phyloP scores from a whole-genome alignment of 768 basidiomycete species.

The Termitomyces sp. region DNA sequence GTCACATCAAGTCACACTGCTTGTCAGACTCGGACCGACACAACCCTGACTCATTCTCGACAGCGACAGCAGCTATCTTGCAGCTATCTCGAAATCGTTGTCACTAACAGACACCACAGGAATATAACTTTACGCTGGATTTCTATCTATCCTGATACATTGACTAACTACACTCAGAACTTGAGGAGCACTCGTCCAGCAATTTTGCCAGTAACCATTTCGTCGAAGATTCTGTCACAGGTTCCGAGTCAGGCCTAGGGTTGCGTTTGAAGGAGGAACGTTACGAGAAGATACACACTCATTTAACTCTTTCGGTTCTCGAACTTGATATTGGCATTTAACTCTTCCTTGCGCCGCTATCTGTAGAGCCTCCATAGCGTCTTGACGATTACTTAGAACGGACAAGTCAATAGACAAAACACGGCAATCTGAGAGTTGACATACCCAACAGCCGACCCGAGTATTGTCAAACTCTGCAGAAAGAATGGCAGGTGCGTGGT shows the following conservation, averaged over 20 bases:
- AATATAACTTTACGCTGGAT: not conserved
- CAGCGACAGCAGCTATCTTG: too few relatives aligned
- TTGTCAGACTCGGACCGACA: not conserved
- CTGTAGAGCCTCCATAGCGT: slow-evolving; percentile 72
- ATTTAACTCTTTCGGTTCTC: slow-evolving; percentile 46
- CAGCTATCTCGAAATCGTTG: not conserved
- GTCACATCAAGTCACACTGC: slow-evolving; percentile 8
- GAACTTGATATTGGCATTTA: slow-evolving; percentile 47
- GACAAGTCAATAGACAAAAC: slow-evolving; percentile 1
- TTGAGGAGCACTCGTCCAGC: slow-evolving; percentile 29
- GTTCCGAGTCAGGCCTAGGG: not conserved
- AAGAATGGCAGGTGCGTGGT: not conserved
- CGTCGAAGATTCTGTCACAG: slow-evolving; percentile 21
- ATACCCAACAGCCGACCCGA: slow-evolving; percentile 38
- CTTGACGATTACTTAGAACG: slow-evolving; percentile 61
- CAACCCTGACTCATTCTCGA: not conserved
- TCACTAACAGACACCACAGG: not conserved
- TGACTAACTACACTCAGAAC: not conserved
- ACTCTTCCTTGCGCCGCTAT: slow-evolving; percentile 70
- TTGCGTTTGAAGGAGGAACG: not conserved
- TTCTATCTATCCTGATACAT: not conserved
- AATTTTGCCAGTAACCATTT: slow-evolving; percentile 26
- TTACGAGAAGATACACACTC: slow-evolving; percentile 35
- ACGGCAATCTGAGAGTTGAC: slow-evolving; percentile 1
- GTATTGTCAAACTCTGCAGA: slow-evolving; percentile 36